Evolutionary conservation across 2,329 filamentous ascomycete species (phyloP).

Genomic region (Trichoderma brevicompactum): DNA sequence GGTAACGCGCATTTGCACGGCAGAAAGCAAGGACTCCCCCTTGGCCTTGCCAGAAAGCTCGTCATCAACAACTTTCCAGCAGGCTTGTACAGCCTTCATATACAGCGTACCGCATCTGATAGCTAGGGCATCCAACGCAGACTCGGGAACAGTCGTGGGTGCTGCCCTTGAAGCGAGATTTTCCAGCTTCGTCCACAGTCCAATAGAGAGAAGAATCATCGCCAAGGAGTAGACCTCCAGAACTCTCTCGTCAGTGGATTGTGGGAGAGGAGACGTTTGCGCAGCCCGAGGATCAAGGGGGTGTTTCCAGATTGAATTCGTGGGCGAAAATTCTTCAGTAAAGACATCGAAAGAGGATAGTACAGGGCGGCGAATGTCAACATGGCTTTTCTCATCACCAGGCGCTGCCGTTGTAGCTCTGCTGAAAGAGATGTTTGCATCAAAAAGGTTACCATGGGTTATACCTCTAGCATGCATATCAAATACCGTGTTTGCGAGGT

Average conservation of each 20-base stretch:
- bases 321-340: conserved; percentile 37
- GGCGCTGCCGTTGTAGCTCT: conserved; percentile 50
- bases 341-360: conserved; percentile 78
- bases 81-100: conserved; percentile 73
- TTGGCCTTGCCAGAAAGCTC: conserved; percentile 54
- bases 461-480: conserved; percentile 72
- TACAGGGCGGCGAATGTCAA: conserved; percentile 70
- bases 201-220: conserved; percentile 73
- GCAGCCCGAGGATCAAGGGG: conserved; percentile 63
- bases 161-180: conserved; percentile 51
- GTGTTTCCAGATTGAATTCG: conserved; percentile 55
- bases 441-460: conserved; percentile 71
- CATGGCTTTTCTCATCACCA: conserved; percentile 49
- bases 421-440: conserved; percentile 70
- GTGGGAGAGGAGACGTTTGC: conserved; percentile 52
- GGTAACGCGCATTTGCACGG: conserved; percentile 58
- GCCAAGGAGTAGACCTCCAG: conserved; percentile 75
- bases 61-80: conserved; percentile 71
- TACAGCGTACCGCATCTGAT: conserved; percentile 74
- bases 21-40: conserved; percentile 57
- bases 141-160: conserved; percentile 60
- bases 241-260: conserved; percentile 59
- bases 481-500: conserved; percentile 73
- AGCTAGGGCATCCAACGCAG: conserved; percentile 65
- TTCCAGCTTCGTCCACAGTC: conserved; percentile 72